These are phyloP conservation scores for Scedosporium minutisporum DNA, from an alignment of 2,329 filamentous ascomycete species.

Conservation along the genomic window DNA sequence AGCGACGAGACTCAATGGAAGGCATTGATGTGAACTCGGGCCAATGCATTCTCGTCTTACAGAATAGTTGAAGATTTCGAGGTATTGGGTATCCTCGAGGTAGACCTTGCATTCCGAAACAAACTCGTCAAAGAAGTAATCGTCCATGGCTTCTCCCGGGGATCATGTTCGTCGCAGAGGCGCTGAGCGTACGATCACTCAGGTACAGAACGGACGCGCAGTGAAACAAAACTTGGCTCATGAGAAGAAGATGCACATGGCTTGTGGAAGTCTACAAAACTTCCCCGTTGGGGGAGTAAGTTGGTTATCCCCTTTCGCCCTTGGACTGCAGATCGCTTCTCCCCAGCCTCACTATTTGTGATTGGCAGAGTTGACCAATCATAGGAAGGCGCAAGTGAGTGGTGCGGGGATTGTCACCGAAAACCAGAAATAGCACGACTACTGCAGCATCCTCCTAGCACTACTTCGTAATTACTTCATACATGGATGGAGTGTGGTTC, in stretches of 20 bases:
- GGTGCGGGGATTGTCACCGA: not conserved
- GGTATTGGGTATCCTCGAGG: conserved; percentile 41
- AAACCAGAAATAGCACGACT: too few relatives aligned
- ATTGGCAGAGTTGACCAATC: not conserved
- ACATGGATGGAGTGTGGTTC: too few relatives aligned
- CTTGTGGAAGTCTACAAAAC: too few relatives aligned
- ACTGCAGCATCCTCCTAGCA: not conserved
- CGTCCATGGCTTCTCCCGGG: conserved; percentile 37
- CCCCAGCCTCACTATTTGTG: not conserved
- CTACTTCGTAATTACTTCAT: too few relatives aligned
- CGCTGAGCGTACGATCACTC: not conserved
- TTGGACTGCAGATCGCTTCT: not conserved
- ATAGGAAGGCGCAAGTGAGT: not conserved
- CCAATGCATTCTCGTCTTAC: conserved; percentile 24
- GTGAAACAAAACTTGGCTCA: not conserved
- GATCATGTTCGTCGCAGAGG: not conserved
- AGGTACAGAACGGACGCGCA: not conserved
- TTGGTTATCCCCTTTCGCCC: not conserved
- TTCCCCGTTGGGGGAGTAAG: too few relatives aligned
- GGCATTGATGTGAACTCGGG: not conserved
- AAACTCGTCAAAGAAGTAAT: conserved; percentile 45
- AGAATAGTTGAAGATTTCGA: conserved; percentile 52
- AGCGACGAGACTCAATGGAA: conserved; percentile 3
- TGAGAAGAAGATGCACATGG: not conserved
- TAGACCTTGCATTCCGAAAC: conserved; percentile 39